Evolutionary conservation across 441 rosid genomes (phyloP), one percentile per base, ranked within the genome.

Genomic region (Manihot esculenta): DNA sequence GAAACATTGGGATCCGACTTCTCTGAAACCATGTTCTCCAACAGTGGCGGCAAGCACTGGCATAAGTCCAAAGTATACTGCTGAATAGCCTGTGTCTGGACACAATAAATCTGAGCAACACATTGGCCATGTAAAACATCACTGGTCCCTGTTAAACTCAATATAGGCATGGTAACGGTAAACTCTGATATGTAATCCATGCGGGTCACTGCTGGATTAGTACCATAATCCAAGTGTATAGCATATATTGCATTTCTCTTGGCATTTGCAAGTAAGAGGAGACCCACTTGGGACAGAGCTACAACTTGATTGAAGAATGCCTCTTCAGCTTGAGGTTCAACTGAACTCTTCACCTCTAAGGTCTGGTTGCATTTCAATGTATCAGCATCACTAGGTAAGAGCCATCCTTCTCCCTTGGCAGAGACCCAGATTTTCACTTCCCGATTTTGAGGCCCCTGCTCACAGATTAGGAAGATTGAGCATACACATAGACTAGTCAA

Each of bases 1-100:
- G 84, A 75, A 55, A 79, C 75, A 72, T 70, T 76, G 38, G 81
- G 81, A 71, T 80, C 88, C 59, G 81, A 81, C 78, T 78, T 84
- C 72, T 86, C 93, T 76, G 82, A 66, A 65, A 80, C 83, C 24
- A 69, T 72, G 81, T 71, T 85, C 69, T 85, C 92, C 64, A 76
- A 15, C 33, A 84, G 77, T 8, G 88, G 92, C 27, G 95, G 97
- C 72, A 86, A 79, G 84, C 97, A 93, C 72, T 80, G 88, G 84
- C 70, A 77, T 60, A 86, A 82, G 68, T 91, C 97, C 82, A 93
- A 82, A 55, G 89, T 82, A 83, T 93, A 93, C 79, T 89, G 92
- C 80, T 89, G 97, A 76, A 93, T 89, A 62, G 95, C 95, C 76
- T 76, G 92, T 61, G 97, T 90, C 80, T 89, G 94, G n/a, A n/a